Conservation (phyloP, 306 rosid species). For the Carpinus fangiana region DNA sequence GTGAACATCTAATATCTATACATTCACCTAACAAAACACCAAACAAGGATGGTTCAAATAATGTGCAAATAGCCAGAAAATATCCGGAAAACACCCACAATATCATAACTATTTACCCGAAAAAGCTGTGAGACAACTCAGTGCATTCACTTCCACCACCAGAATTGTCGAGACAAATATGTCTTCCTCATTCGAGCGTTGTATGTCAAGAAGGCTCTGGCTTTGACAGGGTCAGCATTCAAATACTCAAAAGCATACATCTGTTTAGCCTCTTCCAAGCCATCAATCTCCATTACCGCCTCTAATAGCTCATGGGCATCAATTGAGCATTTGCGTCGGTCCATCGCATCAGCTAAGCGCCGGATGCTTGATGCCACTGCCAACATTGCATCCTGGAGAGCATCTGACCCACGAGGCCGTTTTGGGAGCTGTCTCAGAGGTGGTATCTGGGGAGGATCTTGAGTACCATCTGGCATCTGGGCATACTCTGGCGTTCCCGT, state of each 20-base stretch:
- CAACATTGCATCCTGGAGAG: slow-evolving; percentile 68
- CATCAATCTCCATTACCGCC: slow-evolving; percentile 86
- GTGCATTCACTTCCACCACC: slow-evolving; percentile 69
- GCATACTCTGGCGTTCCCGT: slow-evolving; percentile 56
- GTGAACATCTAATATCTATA: slow-evolving; percentile 37
- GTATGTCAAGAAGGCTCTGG: slow-evolving; percentile 76
- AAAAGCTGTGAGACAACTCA: slow-evolving; percentile 11
- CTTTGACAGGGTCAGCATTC: slow-evolving; percentile 74
- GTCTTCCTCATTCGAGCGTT: slow-evolving; percentile 62
- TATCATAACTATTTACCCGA: slow-evolving; percentile 39
- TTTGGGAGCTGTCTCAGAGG: slow-evolving; percentile 57
- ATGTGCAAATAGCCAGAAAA: slow-evolving; percentile 18
- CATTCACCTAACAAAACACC: slow-evolving; percentile 34
- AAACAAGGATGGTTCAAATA: slow-evolving; percentile 28
- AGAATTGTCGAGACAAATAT: slow-evolving; percentile 65
- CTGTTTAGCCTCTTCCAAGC: slow-evolving; percentile 72
- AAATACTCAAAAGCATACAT: slow-evolving; percentile 84
- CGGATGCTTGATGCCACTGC: slow-evolving; percentile 67
- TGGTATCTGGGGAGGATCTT: slow-evolving; percentile 51
- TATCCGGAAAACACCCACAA: slow-evolving; percentile 7
- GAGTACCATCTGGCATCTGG: slow-evolving; percentile 56
- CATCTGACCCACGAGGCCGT: slow-evolving; percentile 60
- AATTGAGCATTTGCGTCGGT: slow-evolving; percentile 49
- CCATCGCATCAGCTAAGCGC: slow-evolving; percentile 71
- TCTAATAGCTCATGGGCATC: slow-evolving; percentile 58